phyloP scores from a whole-genome alignment of 257 asterid species.

The Gentiana straminea region DNA sequence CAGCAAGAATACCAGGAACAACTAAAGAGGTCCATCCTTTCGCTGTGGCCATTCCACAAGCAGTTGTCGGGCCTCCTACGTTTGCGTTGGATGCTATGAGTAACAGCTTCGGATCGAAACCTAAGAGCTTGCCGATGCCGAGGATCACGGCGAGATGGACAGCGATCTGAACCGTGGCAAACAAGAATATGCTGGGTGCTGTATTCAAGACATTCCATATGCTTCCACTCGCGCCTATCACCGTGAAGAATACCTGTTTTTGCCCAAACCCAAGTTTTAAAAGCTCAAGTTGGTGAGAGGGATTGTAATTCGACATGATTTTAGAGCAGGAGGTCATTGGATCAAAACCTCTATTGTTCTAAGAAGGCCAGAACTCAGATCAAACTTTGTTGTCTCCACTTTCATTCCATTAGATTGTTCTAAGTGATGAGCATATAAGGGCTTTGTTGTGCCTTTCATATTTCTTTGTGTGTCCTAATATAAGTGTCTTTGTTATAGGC shows the following conservation, averaged over 20 bases:
- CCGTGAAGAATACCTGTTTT: slow-evolving; percentile 60
- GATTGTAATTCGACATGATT: too few relatives aligned
- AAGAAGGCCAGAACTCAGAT: too few relatives aligned
- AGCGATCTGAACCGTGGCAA: slow-evolving; percentile 57
- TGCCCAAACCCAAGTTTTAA: too few relatives aligned
- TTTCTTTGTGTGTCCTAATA: too few relatives aligned
- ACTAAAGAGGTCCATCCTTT: slow-evolving; percentile 84
- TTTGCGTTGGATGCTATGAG: slow-evolving; percentile 97
- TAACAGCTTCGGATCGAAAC: slow-evolving; percentile 55
- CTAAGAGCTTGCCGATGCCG: slow-evolving; percentile 62
- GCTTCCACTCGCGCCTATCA: slow-evolving; percentile 84
- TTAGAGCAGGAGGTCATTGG: too few relatives aligned
- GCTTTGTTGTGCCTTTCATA: too few relatives aligned
- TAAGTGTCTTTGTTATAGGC: too few relatives aligned
- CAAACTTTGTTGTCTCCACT: too few relatives aligned
- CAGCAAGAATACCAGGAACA: slow-evolving; percentile 82
- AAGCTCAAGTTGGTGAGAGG: too few relatives aligned
- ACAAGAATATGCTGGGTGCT: slow-evolving; percentile 77
- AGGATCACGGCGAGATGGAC: slow-evolving; percentile 73
- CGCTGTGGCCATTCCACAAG: slow-evolving; percentile 95
- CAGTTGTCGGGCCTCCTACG: slow-evolving; percentile 95
- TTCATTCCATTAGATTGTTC: too few relatives aligned
- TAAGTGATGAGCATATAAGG: too few relatives aligned
- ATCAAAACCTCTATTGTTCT: too few relatives aligned
- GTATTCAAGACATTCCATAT: slow-evolving; percentile 51